Percentiles rank a stretch among this genome's conserved stretches.
Conservation (phyloP, 805 yeast species). For the Pichia nakasei region DNA sequence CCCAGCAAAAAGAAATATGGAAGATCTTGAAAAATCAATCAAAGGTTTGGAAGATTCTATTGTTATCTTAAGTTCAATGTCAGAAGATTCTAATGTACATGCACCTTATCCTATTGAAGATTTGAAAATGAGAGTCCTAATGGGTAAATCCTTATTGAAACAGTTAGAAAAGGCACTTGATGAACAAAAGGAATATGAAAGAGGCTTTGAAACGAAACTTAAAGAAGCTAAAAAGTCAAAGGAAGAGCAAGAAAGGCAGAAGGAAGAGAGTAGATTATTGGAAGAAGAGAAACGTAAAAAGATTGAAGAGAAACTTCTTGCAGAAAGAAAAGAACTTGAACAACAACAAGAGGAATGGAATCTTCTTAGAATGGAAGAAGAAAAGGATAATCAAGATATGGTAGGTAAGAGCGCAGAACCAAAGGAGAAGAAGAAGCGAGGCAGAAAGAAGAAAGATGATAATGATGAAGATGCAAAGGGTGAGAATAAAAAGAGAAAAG, state of each 20-base stretch:
- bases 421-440: constrained; percentile 23
- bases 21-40: constrained; percentile 50
- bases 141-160: constrained; percentile 71
- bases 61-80: constrained; percentile 44
- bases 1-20: constrained; percentile 48
- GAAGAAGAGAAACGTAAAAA: constrained; percentile 38
- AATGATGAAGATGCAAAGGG: constrained; percentile 12
- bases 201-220: constrained; percentile 47
- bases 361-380: constrained; percentile 28
- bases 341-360: constrained; percentile 53
- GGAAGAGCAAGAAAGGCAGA: constrained; percentile 43
- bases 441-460: constrained; percentile 21
- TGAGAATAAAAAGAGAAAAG: constrained; percentile 11
- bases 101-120: constrained; percentile 79
- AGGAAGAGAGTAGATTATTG: constrained; percentile 34
- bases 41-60: constrained; percentile 57
- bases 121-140: constrained; percentile 73
- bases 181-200: constrained; percentile 65
- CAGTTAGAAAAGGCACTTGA: constrained; percentile 62
- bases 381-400: constrained; percentile 27
- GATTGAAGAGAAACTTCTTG: constrained; percentile 34
- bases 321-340: constrained; percentile 41
- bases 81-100: constrained; percentile 38
- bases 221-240: constrained; percentile 63
- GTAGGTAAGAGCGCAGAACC: constrained; percentile 27